Evolutionary conservation across 352 stramenopile species (phyloP).

Genomic region (Phytophthora meadii): DNA sequence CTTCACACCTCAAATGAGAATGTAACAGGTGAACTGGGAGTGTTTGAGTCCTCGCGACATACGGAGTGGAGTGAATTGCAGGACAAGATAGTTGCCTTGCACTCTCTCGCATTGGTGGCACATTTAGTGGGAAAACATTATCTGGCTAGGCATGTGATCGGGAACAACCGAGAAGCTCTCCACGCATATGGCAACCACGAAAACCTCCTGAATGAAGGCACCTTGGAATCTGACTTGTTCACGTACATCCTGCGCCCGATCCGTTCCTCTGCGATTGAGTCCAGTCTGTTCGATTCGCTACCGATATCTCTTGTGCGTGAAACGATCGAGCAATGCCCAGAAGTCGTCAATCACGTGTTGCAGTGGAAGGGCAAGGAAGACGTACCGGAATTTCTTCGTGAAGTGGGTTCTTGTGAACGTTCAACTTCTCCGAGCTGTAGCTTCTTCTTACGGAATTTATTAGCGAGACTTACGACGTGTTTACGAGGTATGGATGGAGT

Average conservation of each 20-base stretch:
- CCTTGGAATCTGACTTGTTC: constrained; percentile 73
- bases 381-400: constrained; percentile 52
- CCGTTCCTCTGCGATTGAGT: constrained; percentile 82
- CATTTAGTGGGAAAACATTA: constrained; percentile 73
- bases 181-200: constrained; percentile 14
- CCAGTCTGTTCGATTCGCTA: constrained; percentile 73
- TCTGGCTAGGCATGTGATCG: constrained; percentile 34
- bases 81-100: constrained; percentile 52
- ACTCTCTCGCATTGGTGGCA: constrained; percentile 62
- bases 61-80: constrained; percentile 67
- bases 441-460: constrained; percentile 41
- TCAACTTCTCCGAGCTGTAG: constrained; percentile 18
- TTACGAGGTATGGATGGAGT: constrained; percentile 36
- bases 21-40: constrained; percentile 17
- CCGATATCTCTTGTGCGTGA: constrained; percentile 79
- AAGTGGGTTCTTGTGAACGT: constrained; percentile 35
- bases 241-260: constrained; percentile 83
- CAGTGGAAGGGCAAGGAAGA: constrained; percentile 79
- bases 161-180: neutral
- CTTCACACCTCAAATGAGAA: constrained; percentile 15
- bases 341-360: constrained; percentile 80
- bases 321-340: constrained; percentile 79
- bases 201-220: constrained; percentile 50
- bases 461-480: constrained; percentile 31
- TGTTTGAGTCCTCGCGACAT: constrained; percentile 56